These are phyloP conservation scores for Breynia disticha DNA, from an alignment of 441 rosid species.

Conservation along the genomic window DNA sequence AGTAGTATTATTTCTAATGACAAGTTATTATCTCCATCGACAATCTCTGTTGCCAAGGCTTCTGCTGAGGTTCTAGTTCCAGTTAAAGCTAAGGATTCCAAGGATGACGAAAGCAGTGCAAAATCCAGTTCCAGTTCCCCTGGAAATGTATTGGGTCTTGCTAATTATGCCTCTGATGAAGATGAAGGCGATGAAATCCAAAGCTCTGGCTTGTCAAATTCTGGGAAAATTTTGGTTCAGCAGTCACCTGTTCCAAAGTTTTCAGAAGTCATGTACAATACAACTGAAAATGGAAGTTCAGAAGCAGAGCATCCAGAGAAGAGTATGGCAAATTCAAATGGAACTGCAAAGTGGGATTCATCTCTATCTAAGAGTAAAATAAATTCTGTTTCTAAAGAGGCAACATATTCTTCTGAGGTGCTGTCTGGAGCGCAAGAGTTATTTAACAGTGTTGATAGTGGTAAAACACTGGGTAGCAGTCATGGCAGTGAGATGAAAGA, in stretches of 20 bases:
- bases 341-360: constrained; percentile 11
- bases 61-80: constrained; percentile 43
- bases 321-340: constrained; percentile 13
- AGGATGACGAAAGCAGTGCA: constrained; percentile 31
- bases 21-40: constrained; percentile 27
- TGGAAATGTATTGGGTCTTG: constrained; percentile 85
- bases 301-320: constrained; percentile 23
- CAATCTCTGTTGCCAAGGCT: constrained; percentile 32
- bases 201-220: constrained; percentile 27
- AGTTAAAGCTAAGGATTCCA: constrained; percentile 28
- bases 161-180: constrained; percentile 83
- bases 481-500: constrained; percentile 24
- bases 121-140: constrained; percentile 48
- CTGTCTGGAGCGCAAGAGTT: too few species aligned
- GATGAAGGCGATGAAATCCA: constrained; percentile 46
- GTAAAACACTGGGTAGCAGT: constrained; percentile 17
- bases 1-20: constrained; percentile 23
- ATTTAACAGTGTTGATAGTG: constrained; percentile 14
- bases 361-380: constrained; percentile 16
- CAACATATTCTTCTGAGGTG: background rate
- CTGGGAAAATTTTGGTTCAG: constrained; percentile 20
- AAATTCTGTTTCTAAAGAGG: constrained; percentile 3
- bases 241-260: constrained; percentile 27
- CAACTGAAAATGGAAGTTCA: constrained; percentile 31
- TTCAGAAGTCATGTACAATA: constrained; percentile 23